A percentile compares a stretch with the other conserved stretches of the same genome.
phyloP scores from a whole-genome alignment of 106 monocot species.

The Alisma plantagoaquatica region DNA sequence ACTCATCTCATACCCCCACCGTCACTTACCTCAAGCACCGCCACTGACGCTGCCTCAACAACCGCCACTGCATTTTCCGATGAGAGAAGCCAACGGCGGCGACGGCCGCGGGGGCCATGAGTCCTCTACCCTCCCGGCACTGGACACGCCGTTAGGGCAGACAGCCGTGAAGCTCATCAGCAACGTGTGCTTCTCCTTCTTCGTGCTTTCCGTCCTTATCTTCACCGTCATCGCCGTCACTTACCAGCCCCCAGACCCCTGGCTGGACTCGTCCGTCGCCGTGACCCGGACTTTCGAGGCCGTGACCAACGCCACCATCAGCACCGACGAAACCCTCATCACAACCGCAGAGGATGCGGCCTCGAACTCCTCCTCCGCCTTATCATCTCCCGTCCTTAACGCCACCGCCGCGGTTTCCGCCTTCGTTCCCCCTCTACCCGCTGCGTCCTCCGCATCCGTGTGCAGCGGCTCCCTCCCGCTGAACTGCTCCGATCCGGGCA shows the following conservation, averaged over 20 bases:
- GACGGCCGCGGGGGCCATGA: background rate
- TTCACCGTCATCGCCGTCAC: slow-evolving; percentile 94
- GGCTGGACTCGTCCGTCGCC: slow-evolving; percentile 70
- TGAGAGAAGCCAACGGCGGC: background rate
- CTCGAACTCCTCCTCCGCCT: too few species aligned
- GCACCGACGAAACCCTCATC: slow-evolving; percentile 62
- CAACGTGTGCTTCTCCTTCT: slow-evolving; percentile 69
- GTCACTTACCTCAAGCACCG: too few species aligned
- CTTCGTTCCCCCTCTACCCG: background rate
- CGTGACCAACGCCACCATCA: slow-evolving; percentile 86
- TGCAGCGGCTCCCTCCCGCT: slow-evolving; percentile 27
- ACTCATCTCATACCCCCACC: too few species aligned
- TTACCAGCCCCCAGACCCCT: slow-evolving; percentile 95
- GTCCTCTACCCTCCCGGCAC: background rate
- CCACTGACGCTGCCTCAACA: too few species aligned
- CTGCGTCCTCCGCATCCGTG: background rate
- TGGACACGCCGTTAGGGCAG: slow-evolving; percentile 19
- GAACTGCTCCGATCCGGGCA: slow-evolving; percentile 61
- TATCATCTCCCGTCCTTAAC: background rate
- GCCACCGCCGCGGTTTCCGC: background rate
- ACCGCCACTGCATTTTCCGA: background rate
- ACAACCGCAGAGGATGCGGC: slow-evolving; percentile 54
- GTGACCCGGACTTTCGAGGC: slow-evolving; percentile 47
- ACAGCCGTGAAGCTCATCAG: slow-evolving; percentile 33
- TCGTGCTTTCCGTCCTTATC: slow-evolving; percentile 63